Base-by-base conservation (phyloP, 1,284 basidiomycete genomes). In the Lignosus rhinocerotis region DNA sequence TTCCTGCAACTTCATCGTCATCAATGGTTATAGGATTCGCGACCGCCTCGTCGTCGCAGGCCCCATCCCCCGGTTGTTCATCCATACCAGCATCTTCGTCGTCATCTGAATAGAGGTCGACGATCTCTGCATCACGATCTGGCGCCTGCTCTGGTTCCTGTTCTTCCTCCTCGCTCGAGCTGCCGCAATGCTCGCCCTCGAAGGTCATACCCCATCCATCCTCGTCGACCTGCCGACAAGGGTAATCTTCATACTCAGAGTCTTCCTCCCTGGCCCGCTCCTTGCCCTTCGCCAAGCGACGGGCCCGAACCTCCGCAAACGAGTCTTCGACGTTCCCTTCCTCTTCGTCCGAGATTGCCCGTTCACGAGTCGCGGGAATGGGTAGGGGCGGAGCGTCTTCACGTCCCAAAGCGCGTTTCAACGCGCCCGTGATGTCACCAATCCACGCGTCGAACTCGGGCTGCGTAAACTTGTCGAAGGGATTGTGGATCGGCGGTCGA, bases 361-460 rank as follows among this genome's bases (percentile, higher is more conserved):
- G 56, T 63, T 41, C 36, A 48, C 49, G 52, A 56, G 30, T 41
- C 11, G 17, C 16, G 14, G 49, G 49, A 42, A 46, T 60, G 32
- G 44, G 8, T 21, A 48, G 44, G 33, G 51, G 60, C 36, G 54
- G 50, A 30, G 46, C 58, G n/a, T 72, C 66, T 38, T 75, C 75
- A 49, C 79, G 76, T 1, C 82, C 81, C 8, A 88, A 72, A 34
- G 85, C 86, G 46, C 72, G 75, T 58, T 77, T 78, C 30, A 89
- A 71, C 53, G 80, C 74, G 59, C 77, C 72, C 1, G 84, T 88
- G 48, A 89, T 80, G 65, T 78, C 83, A 62, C 76, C 79, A 66
- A 89, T 87, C 82, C 84, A 88, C 67, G 77, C 75, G 76, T 88
- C 85, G 66, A 88, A 88, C 61, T 88, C 81, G 2, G 77, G 72